Conservation (phyloP, 805 yeast species). For the Metschnikowia arizonensis region DNA sequence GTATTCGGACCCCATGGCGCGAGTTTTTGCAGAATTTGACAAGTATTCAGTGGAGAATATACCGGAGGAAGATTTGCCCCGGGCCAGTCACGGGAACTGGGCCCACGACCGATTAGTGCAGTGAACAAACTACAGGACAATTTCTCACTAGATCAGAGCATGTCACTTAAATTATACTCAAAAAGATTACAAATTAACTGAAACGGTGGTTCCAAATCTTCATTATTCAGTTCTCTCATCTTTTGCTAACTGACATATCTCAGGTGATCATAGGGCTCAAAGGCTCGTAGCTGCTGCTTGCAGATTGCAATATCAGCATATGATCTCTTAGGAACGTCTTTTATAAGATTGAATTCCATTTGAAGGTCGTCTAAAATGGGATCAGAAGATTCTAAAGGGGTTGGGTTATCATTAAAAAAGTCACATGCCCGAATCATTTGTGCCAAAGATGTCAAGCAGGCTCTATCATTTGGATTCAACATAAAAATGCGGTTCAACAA, state of each 20-base stretch:
- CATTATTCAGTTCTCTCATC: no score
- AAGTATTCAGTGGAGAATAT: conserved; percentile 22
- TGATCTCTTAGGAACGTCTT: background rate
- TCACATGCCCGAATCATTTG: conserved; percentile 33
- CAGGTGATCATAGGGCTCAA: background rate
- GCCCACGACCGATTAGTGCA: conserved; percentile 29
- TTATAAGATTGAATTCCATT: background rate
- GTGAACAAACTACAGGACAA: no score
- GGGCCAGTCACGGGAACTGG: conserved; percentile 29
- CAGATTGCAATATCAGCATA: background rate
- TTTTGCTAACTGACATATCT: background rate
- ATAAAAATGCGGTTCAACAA: conserved; percentile 45
- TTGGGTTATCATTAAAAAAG: conserved; percentile 26
- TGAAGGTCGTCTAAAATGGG: background rate
- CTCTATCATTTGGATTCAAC: conserved; percentile 48
- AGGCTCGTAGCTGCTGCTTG: conserved; percentile 2
- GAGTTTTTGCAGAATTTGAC: conserved; percentile 31
- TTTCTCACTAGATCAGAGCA: no score
- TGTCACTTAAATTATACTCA: no score
- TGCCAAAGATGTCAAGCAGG: conserved; percentile 37
- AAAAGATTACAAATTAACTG: no score
- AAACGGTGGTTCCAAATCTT: no score
- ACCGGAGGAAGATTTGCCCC: conserved; percentile 23
- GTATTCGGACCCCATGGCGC: conserved; percentile 37
- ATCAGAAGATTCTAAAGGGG: background rate